Conservation (phyloP, 192 early-diverging fungal genomes). For the Coemansia sp. region DNA sequence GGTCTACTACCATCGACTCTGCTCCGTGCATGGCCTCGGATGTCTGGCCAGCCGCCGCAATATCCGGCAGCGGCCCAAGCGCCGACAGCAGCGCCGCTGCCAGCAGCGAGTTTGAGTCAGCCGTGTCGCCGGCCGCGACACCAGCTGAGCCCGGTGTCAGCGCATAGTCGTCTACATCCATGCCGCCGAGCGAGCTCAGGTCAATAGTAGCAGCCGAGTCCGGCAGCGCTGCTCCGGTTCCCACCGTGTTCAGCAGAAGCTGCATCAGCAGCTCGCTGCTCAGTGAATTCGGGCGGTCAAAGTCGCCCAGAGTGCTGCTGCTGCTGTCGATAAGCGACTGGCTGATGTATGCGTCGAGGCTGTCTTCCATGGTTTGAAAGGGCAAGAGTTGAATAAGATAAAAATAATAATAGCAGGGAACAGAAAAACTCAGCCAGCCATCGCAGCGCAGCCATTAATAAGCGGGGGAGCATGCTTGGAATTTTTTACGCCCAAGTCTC, state of each 20-base stretch:
- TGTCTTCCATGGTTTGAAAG: slow-evolving; percentile 10
- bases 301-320: not conserved
- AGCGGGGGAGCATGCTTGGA: too few relatives aligned
- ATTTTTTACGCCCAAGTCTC: too few relatives aligned
- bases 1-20: slow-evolving; percentile 28
- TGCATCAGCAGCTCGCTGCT: slow-evolving; percentile 36
- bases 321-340: slow-evolving; percentile 40
- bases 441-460: too few relatives aligned
- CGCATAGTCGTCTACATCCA: slow-evolving; percentile 7
- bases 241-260: slow-evolving; percentile 28
- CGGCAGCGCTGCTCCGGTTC: not conserved
- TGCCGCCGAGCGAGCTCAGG: slow-evolving; percentile 23
- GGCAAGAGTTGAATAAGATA: not conserved
- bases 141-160: not conserved
- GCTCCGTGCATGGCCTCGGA: slow-evolving; percentile 5
- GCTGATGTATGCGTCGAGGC: slow-evolving; percentile 40
- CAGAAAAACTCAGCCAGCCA: too few relatives aligned
- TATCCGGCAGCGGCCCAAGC: slow-evolving; percentile 15
- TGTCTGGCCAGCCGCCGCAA: not conserved
- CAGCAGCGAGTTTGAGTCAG: slow-evolving; percentile 14
- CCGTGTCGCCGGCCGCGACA: not conserved
- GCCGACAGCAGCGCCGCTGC: slow-evolving; percentile 21
- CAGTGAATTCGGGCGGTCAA: not conserved
- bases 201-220: slow-evolving; percentile 22
- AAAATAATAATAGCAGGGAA: too few relatives aligned